phyloP scores from a whole-genome alignment of 345 rosid species.

The Rubroshorea leprosula region DNA sequence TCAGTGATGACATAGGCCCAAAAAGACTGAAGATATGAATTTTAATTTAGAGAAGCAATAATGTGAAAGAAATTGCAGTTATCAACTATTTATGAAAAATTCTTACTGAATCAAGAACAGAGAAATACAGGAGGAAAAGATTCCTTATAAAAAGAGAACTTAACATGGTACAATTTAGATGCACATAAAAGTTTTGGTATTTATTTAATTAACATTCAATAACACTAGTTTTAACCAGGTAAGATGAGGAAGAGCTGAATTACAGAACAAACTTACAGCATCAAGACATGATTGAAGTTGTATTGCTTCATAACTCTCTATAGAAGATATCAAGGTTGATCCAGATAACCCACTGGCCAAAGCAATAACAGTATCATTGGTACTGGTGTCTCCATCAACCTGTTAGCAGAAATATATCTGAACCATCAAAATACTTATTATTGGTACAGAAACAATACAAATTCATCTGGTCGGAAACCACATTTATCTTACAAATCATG shows the following conservation, averaged over 20 bases:
- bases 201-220: not conserved
- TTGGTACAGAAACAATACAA: too few relatives aligned
- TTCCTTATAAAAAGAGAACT: too few relatives aligned
- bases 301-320: conserved; percentile 50
- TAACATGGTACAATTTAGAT: too few relatives aligned
- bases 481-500: too few relatives aligned
- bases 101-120: too few relatives aligned
- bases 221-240: not conserved
- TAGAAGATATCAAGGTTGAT: conserved; percentile 57
- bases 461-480: too few relatives aligned
- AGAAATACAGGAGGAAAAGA: too few relatives aligned
- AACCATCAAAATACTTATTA: conserved; percentile 9
- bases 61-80: too few relatives aligned
- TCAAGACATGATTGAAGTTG: conserved; percentile 93
- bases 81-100: too few relatives aligned
- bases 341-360: conserved; percentile 88
- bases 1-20: too few relatives aligned
- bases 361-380: conserved; percentile 88
- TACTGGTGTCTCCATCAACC: conserved; percentile 98
- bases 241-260: not conserved
- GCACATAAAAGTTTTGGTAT: not conserved
- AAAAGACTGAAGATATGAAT: too few relatives aligned
- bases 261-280: conserved; percentile 60
- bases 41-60: too few relatives aligned
- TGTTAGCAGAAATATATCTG: conserved; percentile 22